phyloP scores from a whole-genome alignment of 129 eudicot genomes.

The sunflower (Helianthus annuus) region DNA sequence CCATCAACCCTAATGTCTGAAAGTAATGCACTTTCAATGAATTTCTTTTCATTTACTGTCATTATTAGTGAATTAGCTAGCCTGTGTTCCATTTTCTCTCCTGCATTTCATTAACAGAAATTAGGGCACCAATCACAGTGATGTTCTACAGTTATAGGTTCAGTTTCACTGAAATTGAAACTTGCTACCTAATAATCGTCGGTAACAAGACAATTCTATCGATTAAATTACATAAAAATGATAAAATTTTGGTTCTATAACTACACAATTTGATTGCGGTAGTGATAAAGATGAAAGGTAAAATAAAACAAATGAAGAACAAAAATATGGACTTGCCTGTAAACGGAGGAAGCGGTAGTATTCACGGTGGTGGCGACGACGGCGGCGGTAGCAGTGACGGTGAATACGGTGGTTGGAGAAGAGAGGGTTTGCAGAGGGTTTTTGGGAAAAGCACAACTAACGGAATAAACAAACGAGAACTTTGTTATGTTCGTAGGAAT shows the following conservation, averaged over 20 bases:
- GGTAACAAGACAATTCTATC: neutral
- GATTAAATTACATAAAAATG: conserved; percentile 1
- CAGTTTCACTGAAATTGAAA: neutral
- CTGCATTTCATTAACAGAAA: conserved; percentile 12
- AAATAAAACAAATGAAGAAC: neutral
- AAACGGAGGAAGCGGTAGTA: neutral
- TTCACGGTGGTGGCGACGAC: neutral
- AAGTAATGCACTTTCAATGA: conserved; percentile 72
- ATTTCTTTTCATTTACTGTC: conserved; percentile 88
- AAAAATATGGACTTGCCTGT: conserved; percentile 7
- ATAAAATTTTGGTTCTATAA: neutral
- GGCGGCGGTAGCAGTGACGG: conserved; percentile 13
- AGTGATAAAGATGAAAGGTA: neutral
- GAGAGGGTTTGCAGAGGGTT: conserved; percentile 25
- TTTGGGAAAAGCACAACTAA: neutral
- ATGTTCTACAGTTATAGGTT: conserved; percentile 6
- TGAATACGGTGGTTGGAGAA: conserved; percentile 12
- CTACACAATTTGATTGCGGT: conserved; percentile 1
- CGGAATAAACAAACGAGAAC: too few species aligned
- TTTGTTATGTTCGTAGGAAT: too few species aligned
- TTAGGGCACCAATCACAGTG: conserved; percentile 12
- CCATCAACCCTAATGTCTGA: conserved; percentile 88
- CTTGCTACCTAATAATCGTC: neutral
- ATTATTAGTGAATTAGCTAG: conserved; percentile 69
- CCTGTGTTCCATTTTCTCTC: conserved; percentile 74